phyloP scores from a whole-genome alignment of 345 rosid genomes.

The Lepidium aucheri region DNA sequence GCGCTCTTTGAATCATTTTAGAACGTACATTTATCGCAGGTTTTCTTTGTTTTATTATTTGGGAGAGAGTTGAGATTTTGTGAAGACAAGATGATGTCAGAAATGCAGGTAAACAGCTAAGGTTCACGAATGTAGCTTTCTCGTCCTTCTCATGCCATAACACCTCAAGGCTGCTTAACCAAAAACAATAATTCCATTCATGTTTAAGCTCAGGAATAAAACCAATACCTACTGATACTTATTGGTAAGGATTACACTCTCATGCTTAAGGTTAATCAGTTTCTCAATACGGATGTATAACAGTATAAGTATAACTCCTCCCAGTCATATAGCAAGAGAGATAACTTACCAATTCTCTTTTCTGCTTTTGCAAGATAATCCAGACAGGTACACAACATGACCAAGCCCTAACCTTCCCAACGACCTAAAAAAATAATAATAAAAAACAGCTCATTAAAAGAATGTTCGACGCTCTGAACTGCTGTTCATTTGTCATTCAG shows the following conservation, averaged over 20 bases:
- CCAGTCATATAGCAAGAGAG: background rate
- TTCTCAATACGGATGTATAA: background rate
- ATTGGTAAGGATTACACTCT: background rate
- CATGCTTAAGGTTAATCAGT: background rate
- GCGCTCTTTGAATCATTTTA: background rate
- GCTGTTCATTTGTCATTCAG: background rate
- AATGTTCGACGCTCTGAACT: background rate
- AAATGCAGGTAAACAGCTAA: slow-evolving; percentile 81
- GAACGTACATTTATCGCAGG: slow-evolving; percentile 19
- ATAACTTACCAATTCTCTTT: slow-evolving; percentile 43
- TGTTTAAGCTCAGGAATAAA: background rate
- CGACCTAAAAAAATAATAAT: slow-evolving; percentile 50
- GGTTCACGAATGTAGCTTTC: slow-evolving; percentile 59
- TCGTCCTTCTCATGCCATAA: slow-evolving; percentile 56
- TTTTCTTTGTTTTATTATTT: slow-evolving; percentile 36
- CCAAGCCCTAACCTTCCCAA: slow-evolving; percentile 71
- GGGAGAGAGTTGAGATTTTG: slow-evolving; percentile 45
- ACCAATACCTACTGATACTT: background rate
- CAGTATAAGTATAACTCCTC: background rate
- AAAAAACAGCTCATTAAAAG: background rate
- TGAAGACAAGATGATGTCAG: slow-evolving; percentile 79
- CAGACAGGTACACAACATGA: slow-evolving; percentile 63
- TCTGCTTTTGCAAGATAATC: slow-evolving; percentile 61
- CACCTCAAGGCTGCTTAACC: slow-evolving; percentile 56
- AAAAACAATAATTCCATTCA: background rate